Percentiles rank a stretch among this genome's conserved stretches.
Conservation (phyloP, 176 grass and related monocot genomes). For the Pontederia crassipes region DNA sequence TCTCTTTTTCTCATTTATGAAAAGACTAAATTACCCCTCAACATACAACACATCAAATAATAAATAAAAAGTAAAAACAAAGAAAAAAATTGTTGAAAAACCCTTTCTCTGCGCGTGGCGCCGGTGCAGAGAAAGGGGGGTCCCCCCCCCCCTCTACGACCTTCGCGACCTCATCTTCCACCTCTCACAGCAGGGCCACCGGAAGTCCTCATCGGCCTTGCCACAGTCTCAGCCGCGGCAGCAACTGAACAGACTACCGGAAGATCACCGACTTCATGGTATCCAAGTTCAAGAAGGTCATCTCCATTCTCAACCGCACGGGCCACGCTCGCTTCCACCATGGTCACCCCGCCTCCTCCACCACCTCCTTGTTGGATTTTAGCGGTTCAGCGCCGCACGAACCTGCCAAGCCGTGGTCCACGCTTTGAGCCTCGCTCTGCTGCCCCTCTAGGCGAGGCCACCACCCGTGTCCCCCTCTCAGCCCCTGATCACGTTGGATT, state of each 20-base stretch:
- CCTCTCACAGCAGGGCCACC: constrained; percentile 32
- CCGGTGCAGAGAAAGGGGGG: too few species aligned
- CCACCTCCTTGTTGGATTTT: background rate
- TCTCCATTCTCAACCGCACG: constrained; percentile 72
- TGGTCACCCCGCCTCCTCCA: constrained; percentile 23
- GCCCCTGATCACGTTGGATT: constrained; percentile 43
- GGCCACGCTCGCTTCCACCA: constrained; percentile 81
- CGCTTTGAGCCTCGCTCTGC: constrained; percentile 1
- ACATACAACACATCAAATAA: too few species aligned
- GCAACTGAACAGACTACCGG: constrained; percentile 34
- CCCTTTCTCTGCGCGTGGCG: too few species aligned
- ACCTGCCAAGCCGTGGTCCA: background rate
- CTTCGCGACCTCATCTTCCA: constrained; percentile 60
- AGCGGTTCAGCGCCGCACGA: background rate
- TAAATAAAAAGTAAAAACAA: too few species aligned
- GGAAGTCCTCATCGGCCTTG: background rate
- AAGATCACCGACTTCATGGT: constrained; percentile 73
- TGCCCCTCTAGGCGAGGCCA: constrained; percentile 4
- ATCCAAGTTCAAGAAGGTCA: constrained; percentile 81
- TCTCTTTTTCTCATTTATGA: too few species aligned
- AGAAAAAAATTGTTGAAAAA: too few species aligned
- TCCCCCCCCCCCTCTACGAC: too few species aligned
- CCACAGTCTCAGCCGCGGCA: background rate
- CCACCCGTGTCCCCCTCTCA: background rate
- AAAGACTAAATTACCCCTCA: too few species aligned